These are phyloP conservation scores for Xerocomus minutiporus DNA, from an alignment of 1,284 basidiomycete species.

Conservation along the genomic window DNA sequence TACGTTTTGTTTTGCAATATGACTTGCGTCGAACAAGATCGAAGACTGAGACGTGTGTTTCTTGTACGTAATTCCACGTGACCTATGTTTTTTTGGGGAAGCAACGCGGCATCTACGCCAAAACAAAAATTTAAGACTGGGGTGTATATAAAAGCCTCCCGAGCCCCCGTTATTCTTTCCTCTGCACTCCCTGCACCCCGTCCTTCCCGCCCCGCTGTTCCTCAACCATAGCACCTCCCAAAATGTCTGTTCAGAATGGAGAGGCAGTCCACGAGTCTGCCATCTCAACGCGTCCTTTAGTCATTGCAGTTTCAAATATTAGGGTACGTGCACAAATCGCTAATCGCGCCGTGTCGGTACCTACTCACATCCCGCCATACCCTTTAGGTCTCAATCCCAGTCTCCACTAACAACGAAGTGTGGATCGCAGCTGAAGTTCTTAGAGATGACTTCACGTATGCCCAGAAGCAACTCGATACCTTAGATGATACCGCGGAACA, in stretches of 20 bases:
- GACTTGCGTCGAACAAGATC: background rate
- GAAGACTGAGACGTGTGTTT: background rate
- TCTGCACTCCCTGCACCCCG: slow-evolving; percentile 4
- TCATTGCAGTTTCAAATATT: slow-evolving; percentile 55
- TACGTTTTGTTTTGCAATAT: background rate
- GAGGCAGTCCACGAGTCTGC: slow-evolving; percentile 27
- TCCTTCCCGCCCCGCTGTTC: background rate
- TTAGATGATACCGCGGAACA: slow-evolving; percentile 48
- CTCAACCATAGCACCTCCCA: slow-evolving; percentile 9
- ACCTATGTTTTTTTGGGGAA: slow-evolving; percentile 30
- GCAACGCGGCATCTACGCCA: slow-evolving; percentile 16
- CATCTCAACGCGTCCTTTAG: slow-evolving; percentile 61
- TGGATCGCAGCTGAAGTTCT: slow-evolving; percentile 89
- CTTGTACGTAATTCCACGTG: slow-evolving; percentile 29
- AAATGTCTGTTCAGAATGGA: slow-evolving; percentile 32
- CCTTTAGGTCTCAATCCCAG: slow-evolving; percentile 73
- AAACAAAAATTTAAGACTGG: slow-evolving; percentile 34
- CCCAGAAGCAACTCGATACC: slow-evolving; percentile 53
- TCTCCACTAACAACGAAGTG: slow-evolving; percentile 70
- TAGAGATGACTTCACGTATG: slow-evolving; percentile 78
- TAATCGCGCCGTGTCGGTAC: slow-evolving; percentile 3
- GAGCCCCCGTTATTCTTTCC: slow-evolving; percentile 5
- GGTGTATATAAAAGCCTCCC: slow-evolving; percentile 27
- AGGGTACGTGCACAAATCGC: slow-evolving; percentile 51
- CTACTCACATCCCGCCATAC: slow-evolving; percentile 11